Conservation (phyloP, 2,329 filamentous ascomycete genomes). For the Alternaria viburni region DNA sequence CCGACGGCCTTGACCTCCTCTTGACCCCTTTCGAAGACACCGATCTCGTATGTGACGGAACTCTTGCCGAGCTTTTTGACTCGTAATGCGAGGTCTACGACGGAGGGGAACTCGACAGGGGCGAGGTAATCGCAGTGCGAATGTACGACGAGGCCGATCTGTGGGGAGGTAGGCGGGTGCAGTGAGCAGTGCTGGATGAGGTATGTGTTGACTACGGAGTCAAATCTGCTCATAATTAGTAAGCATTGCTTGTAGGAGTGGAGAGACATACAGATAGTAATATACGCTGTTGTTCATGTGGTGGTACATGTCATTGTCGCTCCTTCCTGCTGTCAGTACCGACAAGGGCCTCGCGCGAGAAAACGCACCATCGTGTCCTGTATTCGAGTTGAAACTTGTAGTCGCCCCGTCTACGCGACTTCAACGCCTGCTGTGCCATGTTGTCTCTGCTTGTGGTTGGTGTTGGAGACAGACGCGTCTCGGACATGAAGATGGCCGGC, state of each 20-base stretch:
- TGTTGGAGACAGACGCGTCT: background rate
- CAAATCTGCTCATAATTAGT: conserved; percentile 59
- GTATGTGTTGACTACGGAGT: conserved; percentile 89
- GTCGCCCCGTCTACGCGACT: conserved; percentile 70
- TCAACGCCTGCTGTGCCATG: conserved; percentile 50
- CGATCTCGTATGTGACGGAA: conserved; percentile 90
- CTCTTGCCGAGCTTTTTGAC: conserved; percentile 85
- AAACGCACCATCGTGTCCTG: conserved; percentile 80
- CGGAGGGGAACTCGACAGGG: conserved; percentile 79
- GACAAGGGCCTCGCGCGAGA: background rate
- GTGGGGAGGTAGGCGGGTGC: conserved; percentile 70
- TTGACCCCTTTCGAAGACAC: conserved; percentile 77
- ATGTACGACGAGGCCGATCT: conserved; percentile 85
- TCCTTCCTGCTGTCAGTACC: conserved; percentile 55
- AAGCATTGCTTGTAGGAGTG: no score
- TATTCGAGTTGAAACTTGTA: conserved; percentile 83
- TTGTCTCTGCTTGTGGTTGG: background rate
- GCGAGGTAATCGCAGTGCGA: conserved; percentile 86
- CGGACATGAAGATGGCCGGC: background rate
- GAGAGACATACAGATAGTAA: conserved; percentile 68
- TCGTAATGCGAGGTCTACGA: conserved; percentile 80
- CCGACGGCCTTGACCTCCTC: conserved; percentile 82
- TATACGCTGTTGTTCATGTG: conserved; percentile 94
- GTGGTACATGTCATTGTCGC: conserved; percentile 93
- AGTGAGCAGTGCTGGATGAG: conserved; percentile 80